These are phyloP conservation scores for Lumnitzera littorea DNA, from an alignment of 345 rosid species.

Conservation along the genomic window DNA sequence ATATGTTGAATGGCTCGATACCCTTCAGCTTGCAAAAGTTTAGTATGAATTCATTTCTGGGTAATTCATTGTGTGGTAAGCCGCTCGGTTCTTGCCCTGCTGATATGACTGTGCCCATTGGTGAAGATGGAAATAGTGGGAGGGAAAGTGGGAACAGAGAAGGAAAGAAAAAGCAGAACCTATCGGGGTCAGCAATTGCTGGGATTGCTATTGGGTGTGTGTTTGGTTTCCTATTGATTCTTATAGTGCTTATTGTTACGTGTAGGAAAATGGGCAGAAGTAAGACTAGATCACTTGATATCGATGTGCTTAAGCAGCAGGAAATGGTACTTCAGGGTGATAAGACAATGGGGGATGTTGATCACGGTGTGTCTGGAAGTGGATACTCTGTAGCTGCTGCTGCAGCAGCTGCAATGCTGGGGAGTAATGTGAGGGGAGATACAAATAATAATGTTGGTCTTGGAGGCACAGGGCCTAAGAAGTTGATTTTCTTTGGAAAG, in stretches of 20 bases:
- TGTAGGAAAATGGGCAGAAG: conserved; percentile 19
- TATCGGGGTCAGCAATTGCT: conserved; percentile 40
- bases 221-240: conserved; percentile 20
- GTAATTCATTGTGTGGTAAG: conserved; percentile 33
- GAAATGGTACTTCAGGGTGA: conserved; percentile 22
- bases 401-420: conserved; percentile 25
- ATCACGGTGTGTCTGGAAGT: conserved; percentile 5
- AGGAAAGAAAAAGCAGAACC: conserved; percentile 16
- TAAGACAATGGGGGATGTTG: conserved; percentile 17
- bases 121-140: background rate
- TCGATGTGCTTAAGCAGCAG: conserved; percentile 28
- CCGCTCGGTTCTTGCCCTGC: conserved; percentile 20
- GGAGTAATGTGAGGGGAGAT: conserved; percentile 16
- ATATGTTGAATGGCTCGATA: conserved; percentile 32
- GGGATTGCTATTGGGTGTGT: conserved; percentile 38
- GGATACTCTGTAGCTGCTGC: conserved; percentile 19
- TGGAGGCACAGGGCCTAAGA: conserved; percentile 33
- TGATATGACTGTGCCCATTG: background rate
- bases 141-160: background rate
- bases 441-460: background rate
- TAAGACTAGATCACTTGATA: conserved; percentile 30
- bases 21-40: conserved; percentile 20
- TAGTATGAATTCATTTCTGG: conserved; percentile 19
- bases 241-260: conserved; percentile 18
- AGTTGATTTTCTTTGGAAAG: conserved; percentile 72